Evolutionary conservation across 2,329 filamentous ascomycete genomes (phyloP).

Genomic region (Thielaviopsis euricoi): DNA sequence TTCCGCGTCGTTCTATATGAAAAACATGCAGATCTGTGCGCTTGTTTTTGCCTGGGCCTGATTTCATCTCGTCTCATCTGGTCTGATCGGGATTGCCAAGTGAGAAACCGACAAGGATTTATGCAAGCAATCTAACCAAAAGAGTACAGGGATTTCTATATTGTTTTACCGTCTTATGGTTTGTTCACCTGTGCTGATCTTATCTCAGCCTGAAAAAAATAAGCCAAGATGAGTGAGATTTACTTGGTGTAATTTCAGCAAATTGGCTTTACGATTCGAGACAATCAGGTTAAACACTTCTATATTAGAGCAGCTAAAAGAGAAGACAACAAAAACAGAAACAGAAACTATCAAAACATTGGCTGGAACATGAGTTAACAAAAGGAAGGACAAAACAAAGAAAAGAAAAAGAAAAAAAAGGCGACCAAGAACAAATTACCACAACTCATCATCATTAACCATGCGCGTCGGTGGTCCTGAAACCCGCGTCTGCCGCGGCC

Average conservation of each 20-base stretch:
- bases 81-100: neutral
- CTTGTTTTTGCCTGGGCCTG: too few species aligned
- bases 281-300: neutral
- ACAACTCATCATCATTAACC: conserved; percentile 11
- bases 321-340: neutral
- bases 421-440: neutral
- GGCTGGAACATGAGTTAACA: too few species aligned
- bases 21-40: too few species aligned
- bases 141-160: too few species aligned
- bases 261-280: neutral
- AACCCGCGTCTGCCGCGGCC: conserved; percentile 1
- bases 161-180: neutral
- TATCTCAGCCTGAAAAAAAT: too few species aligned
- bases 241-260: too few species aligned
- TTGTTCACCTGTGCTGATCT: neutral
- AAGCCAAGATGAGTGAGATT: too few species aligned
- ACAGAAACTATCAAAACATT: neutral
- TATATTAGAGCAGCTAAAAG: neutral
- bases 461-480: conserved; percentile 6
- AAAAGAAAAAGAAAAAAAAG: neutral
- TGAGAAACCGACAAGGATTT: neutral
- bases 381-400: neutral
- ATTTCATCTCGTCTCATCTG: too few species aligned
- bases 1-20: too few species aligned
- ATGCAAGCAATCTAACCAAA: neutral